Conservation (phyloP, 2,329 filamentous ascomycete genomes). For the Penicillium sp. region DNA sequence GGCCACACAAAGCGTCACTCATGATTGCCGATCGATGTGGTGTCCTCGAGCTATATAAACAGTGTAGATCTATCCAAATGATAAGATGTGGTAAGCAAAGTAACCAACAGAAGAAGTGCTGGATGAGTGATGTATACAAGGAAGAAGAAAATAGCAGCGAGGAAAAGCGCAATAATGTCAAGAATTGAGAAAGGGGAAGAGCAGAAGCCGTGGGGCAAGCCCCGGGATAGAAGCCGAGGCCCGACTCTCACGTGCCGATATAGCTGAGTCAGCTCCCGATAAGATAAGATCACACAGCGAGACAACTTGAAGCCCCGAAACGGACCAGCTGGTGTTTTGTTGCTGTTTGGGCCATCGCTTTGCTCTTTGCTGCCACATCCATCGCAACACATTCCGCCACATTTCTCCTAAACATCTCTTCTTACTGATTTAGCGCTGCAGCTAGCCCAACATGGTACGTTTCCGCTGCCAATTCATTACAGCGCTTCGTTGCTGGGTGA, state of each 20-base stretch:
- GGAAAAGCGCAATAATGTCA: background rate
- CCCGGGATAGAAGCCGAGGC: slow-evolving; percentile 25
- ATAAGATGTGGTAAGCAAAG: background rate
- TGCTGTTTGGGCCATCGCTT: slow-evolving; percentile 18
- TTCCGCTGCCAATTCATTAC: slow-evolving; percentile 1
- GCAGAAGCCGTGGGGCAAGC: slow-evolving; percentile 22
- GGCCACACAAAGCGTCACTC: slow-evolving; percentile 73
- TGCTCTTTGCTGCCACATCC: slow-evolving; percentile 12
- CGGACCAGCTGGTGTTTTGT: slow-evolving; percentile 34
- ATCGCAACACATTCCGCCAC: background rate
- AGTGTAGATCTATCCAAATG: background rate
- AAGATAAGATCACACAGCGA: slow-evolving; percentile 36
- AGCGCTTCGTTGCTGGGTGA: background rate
- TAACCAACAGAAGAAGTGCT: background rate
- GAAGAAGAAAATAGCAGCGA: slow-evolving; percentile 10
- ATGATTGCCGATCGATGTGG: slow-evolving; percentile 48
- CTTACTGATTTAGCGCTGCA: slow-evolving; percentile 15
- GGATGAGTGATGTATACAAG: slow-evolving; percentile 7
- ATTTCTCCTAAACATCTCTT: slow-evolving; percentile 5
- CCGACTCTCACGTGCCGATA: slow-evolving; percentile 30
- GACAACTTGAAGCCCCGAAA: slow-evolving; percentile 10
- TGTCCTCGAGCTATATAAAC: background rate
- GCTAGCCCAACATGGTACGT: slow-evolving; percentile 31
- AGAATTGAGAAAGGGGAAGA: slow-evolving; percentile 8
- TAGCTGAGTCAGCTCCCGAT: slow-evolving; percentile 26